Base-by-base conservation (phyloP, 164 flowering plant genomes). In the Aristolochia fimbriata region DNA sequence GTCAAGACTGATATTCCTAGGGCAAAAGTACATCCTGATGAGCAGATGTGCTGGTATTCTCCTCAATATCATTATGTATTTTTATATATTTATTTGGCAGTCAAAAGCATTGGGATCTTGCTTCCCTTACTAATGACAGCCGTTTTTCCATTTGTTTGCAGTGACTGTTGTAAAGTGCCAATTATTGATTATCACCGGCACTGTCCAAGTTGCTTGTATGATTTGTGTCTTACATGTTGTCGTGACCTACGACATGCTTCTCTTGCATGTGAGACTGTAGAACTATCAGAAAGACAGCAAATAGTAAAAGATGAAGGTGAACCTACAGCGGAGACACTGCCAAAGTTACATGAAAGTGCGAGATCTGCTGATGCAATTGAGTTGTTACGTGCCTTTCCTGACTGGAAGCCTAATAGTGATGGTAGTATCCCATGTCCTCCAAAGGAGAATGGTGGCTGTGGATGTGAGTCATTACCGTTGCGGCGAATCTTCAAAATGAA, bases 21-120 rank as follows among this genome's bases (percentile, higher is more conserved):
- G 77, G 69, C 76, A 41, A 93, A 79, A 61, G 58, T 93, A 80
- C 77, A 77, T 70, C 80, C 83, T 21, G 97, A 93, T 68, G 97
- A 90, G 77, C 95, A 83, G 80, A 88, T 93, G 93, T 93, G 94
- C 82, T 93, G 99, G 99, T 93, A 84, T 9, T 48, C 21, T 69
- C 60, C 55, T 16, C 22, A 10, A 25, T 5, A 5, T 51, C 3
- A 22, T 24, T 45, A 46, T 24, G 4, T 3, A 5, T 52, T 52
- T 16, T 11, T 22, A 5, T 7, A 3, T 52, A 52, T 12, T 20
- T 19, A 51, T 19, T 51, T 19, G 43, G 12, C 43, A 37, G 43
- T 37, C 43, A 37, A 10, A 27, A 37, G 43, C 43, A n/a, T 6
- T 37, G 43, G 12, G 10, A 10, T 23, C 4, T 52, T 6, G 15